These are phyloP conservation scores for Lippia alba DNA, from an alignment of 305 asterid genomes.

Conservation along the genomic window DNA sequence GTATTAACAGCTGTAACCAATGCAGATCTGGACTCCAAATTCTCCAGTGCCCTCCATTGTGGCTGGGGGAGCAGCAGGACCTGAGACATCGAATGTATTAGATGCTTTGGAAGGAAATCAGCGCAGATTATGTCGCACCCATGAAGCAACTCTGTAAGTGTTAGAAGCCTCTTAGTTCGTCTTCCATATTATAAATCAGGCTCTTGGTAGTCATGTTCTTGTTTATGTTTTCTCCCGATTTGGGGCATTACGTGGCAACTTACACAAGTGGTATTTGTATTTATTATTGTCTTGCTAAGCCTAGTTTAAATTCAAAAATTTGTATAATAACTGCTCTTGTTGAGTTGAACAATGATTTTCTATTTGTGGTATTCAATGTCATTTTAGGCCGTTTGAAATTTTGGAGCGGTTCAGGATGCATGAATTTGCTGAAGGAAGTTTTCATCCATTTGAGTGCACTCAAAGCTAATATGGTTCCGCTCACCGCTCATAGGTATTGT, in stretches of 20 bases:
- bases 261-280: background rate
- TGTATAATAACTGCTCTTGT: conserved; percentile 16
- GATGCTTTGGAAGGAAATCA: conserved; percentile 90
- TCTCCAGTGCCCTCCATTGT: conserved; percentile 77
- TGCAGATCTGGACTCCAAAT: conserved; percentile 93
- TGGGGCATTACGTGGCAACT: conserved; percentile 19
- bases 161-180: conserved; percentile 26
- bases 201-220: conserved; percentile 25
- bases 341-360: conserved; percentile 9
- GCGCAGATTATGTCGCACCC: conserved; percentile 66
- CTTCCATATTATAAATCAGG: background rate
- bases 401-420: conserved; percentile 91
- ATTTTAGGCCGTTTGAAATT: conserved; percentile 86
- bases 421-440: conserved; percentile 85
- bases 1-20: conserved; percentile 29
- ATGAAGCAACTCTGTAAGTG: conserved; percentile 76
- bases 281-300: conserved; percentile 8
- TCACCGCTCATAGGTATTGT: conserved; percentile 32
- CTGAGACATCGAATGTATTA: conserved; percentile 69
- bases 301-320: conserved; percentile 12
- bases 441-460: conserved; percentile 96
- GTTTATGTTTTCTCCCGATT: background rate
- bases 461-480: conserved; percentile 61
- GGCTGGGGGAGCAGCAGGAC: conserved; percentile 77
- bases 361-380: conserved; percentile 15